Base-by-base conservation (phyloP, 2,329 filamentous ascomycete species). In the Triangularia setosa region DNA sequence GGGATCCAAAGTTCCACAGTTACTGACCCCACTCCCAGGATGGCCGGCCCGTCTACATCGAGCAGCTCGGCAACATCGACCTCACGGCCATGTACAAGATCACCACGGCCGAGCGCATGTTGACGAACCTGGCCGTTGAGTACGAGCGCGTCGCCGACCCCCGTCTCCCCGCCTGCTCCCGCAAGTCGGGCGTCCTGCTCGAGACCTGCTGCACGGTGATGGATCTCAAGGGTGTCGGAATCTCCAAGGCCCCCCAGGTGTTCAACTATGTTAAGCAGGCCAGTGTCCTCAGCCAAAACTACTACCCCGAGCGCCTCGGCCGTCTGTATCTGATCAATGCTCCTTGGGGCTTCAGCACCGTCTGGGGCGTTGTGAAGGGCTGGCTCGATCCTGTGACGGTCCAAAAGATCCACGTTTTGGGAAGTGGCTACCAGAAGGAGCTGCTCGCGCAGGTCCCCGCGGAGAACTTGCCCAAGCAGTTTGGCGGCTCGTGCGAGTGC, bases 121-220 rank as follows among this genome's bases (percentile, higher is more conserved):
- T 98, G 67, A 88, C 91, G 78, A 98, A 98, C 83, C 88, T 99
- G 53, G 94, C 96, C 58, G 90, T 93, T 77, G 95, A 99, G 82
- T 99, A 99, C 82, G 95, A 99, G 83, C 96, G 94, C 78, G 85
- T 98, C 71, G 86, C 92, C 70, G 94, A 98, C 79, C 93, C 93
- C 14, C 91, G 95, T 70, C 86, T 99, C 63, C 95, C 95, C 60
- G 94, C 95, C 71, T 97, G 93, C 85, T 97, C 93, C 63, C 93
- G 94, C 79, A 96, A 97, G 81, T 83, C 89, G 24, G 92, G 91
- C 73, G 87, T 90, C 74, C 88, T 99, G 64, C 89, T 97, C 73
- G 95, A 99, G 83, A 99, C 95, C 24, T 97, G 92, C 83, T 98
- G 95, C 88, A 94, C 91, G 69, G 93, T 99, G 80, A 95, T 98